Percentiles rank a stretch among this genome's conserved stretches.
phyloP scores from a whole-genome alignment of 1,284 basidiomycete species.

The Tranzscheliella williamsii region DNA sequence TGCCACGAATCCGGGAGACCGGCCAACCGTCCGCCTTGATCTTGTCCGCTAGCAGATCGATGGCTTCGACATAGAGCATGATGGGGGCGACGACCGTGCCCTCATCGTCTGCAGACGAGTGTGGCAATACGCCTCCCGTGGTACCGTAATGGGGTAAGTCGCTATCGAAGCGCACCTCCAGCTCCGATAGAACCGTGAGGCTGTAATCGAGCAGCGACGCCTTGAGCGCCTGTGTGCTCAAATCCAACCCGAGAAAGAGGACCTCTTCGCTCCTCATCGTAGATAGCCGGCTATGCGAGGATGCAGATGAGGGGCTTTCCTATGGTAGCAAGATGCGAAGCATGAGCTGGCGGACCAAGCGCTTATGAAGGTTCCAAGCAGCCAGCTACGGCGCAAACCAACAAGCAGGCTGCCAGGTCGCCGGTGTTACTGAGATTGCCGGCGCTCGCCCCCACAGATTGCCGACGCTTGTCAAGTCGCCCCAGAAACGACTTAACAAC shows the following conservation, averaged over 20 bases:
- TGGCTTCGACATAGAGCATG: slow-evolving; percentile 78
- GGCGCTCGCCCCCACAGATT: too few species aligned
- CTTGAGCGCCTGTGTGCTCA: slow-evolving; percentile 86
- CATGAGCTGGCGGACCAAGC: too few species aligned
- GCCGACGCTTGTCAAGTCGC: too few species aligned
- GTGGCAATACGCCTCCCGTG: slow-evolving; percentile 63
- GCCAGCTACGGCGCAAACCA: too few species aligned
- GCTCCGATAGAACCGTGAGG: slow-evolving; percentile 71
- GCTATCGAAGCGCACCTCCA: slow-evolving; percentile 76
- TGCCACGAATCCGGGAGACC: slow-evolving; percentile 68
- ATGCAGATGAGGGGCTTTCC: too few species aligned
- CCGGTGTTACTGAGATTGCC: too few species aligned
- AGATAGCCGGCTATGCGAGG: too few species aligned
- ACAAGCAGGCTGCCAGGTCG: too few species aligned
- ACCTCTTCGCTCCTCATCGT: too few species aligned
- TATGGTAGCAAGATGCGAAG: too few species aligned
- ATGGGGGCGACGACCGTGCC: slow-evolving; percentile 75
- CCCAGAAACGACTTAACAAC: too few species aligned
- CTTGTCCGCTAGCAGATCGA: slow-evolving; percentile 75
- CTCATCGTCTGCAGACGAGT: slow-evolving; percentile 6
- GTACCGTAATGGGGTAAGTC: slow-evolving; percentile 77
- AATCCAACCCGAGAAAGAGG: slow-evolving; percentile 75
- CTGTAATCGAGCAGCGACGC: slow-evolving; percentile 68
- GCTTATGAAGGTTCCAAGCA: too few species aligned
- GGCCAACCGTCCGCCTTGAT: slow-evolving; percentile 70